phyloP scores from a whole-genome alignment of 768 basidiomycete species.

The Suillus discolor region DNA sequence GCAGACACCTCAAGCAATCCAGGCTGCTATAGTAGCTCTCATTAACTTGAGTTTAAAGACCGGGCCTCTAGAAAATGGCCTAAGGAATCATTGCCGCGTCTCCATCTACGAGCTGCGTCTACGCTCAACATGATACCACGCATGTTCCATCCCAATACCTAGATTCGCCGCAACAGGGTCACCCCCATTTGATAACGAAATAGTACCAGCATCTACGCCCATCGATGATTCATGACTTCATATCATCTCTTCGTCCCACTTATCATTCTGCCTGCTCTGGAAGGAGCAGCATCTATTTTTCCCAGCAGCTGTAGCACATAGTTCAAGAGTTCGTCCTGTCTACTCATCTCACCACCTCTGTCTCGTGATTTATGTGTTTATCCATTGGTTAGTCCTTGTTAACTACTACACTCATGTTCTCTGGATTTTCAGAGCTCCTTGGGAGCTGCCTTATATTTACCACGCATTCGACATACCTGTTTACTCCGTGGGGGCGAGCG shows the following conservation, averaged over 20 bases:
- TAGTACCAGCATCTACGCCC: conserved; percentile 1
- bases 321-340: conserved; percentile 1
- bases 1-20: conserved; percentile 75
- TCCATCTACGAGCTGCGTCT: neutral
- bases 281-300: conserved; percentile 10
- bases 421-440: conserved; percentile 8
- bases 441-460: conserved; percentile 8
- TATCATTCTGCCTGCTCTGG: neutral
- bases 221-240: neutral
- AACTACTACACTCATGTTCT: conserved; percentile 1
- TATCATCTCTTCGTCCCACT: neutral
- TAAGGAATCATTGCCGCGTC: neutral
- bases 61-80: neutral
- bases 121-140: neutral
- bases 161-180: neutral
- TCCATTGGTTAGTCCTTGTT: conserved; percentile 2
- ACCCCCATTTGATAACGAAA: neutral
- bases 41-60: neutral
- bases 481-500: neutral
- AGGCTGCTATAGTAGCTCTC: conserved; percentile 54
- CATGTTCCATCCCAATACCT: conserved; percentile 6
- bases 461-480: conserved; percentile 5
- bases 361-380: conserved; percentile 5
- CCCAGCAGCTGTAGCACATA: conserved; percentile 14
- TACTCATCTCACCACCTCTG: neutral